A percentile compares a stretch with the other conserved stretches of the same genome.
Evolutionary conservation across 2,329 filamentous ascomycete genomes (phyloP).

Genomic region (Cytospora mali): DNA sequence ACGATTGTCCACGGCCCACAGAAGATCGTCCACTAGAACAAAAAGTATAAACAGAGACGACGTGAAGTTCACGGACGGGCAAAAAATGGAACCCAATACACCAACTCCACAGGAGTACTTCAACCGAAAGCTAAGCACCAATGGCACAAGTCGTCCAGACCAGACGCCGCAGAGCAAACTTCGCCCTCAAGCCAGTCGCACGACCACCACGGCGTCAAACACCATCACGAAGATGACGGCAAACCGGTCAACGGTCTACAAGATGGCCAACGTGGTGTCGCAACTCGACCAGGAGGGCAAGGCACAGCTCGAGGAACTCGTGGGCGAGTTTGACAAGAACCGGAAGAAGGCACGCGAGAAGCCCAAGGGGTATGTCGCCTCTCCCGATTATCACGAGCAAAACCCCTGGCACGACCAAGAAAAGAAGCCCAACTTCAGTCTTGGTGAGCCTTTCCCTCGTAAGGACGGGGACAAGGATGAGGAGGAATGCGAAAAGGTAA

Average conservation of each 20-base stretch:
- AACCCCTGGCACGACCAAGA: constrained; percentile 34
- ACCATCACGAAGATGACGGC: constrained; percentile 10
- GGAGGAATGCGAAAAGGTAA: not conserved
- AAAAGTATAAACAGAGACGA: not conserved
- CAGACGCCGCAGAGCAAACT: not conserved
- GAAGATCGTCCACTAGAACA: not conserved
- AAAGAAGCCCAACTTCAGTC: constrained; percentile 33
- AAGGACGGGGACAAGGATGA: not conserved
- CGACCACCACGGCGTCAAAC: constrained; percentile 11
- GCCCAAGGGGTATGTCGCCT: constrained; percentile 15
- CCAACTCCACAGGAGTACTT: not conserved
- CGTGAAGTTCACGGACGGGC: not conserved
- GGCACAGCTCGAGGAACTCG: constrained; percentile 15
- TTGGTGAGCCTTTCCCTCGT: constrained; percentile 33
- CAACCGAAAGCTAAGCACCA: not conserved
- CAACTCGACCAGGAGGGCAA: constrained; percentile 22
- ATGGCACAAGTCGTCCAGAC: not conserved
- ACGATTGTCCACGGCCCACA: not conserved
- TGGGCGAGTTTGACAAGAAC: constrained; percentile 10
- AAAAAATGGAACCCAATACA: not conserved
- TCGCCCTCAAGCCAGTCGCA: constrained; percentile 2
- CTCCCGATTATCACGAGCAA: constrained; percentile 29
- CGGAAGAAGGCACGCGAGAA: not conserved
- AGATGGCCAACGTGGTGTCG: constrained; percentile 15
- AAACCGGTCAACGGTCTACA: constrained; percentile 12